A percentile compares a stretch with the other conserved stretches of the same genome.
These are phyloP conservation scores for Cyberlindnera subsufficiens DNA, from an alignment of 805 yeast genomes.

Conservation along the genomic window DNA sequence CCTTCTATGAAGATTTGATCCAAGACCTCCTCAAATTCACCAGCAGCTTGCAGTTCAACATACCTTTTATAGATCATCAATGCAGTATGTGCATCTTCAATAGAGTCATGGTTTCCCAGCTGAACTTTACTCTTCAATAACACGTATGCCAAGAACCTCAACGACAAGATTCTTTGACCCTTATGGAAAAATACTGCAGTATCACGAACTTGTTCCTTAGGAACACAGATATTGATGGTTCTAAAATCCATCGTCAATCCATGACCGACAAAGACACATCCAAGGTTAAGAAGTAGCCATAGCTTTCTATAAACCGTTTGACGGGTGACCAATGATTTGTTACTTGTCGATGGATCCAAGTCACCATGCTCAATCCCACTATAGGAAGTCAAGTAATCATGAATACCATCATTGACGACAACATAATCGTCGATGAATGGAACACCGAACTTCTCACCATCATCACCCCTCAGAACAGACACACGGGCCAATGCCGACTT, in stretches of 20 bases:
- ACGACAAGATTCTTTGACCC: slow-evolving; percentile 72
- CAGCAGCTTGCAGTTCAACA: slow-evolving; percentile 50
- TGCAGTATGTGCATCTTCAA: slow-evolving; percentile 92
- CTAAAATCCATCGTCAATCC: slow-evolving; percentile 89
- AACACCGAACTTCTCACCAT: slow-evolving; percentile 57
- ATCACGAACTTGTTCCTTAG: slow-evolving; percentile 79
- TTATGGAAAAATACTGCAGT: slow-evolving; percentile 77
- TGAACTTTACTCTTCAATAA: slow-evolving; percentile 75
- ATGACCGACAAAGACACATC: slow-evolving; percentile 93
- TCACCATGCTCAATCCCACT: slow-evolving; percentile 96
- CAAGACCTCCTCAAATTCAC: slow-evolving; percentile 56
- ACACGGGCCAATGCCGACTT: slow-evolving; percentile 79
- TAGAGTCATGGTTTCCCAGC: slow-evolving; percentile 92
- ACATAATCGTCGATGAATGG: slow-evolving; percentile 94
- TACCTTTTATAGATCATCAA: slow-evolving; percentile 70
- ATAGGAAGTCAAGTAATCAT: slow-evolving; percentile 81
- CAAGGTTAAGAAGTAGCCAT: slow-evolving; percentile 85
- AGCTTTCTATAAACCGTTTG: slow-evolving; percentile 82
- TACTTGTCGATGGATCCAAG: slow-evolving; percentile 61
- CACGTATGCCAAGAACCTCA: slow-evolving; percentile 81
- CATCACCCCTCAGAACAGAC: slow-evolving; percentile 73
- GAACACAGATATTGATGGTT: slow-evolving; percentile 87
- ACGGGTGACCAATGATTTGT: slow-evolving; percentile 65
- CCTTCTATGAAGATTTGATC: slow-evolving; percentile 71
- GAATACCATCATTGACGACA: slow-evolving; percentile 61